Base-by-base conservation (phyloP, 78 protist species). In the Dictyostelium brefeldianum region DNA sequence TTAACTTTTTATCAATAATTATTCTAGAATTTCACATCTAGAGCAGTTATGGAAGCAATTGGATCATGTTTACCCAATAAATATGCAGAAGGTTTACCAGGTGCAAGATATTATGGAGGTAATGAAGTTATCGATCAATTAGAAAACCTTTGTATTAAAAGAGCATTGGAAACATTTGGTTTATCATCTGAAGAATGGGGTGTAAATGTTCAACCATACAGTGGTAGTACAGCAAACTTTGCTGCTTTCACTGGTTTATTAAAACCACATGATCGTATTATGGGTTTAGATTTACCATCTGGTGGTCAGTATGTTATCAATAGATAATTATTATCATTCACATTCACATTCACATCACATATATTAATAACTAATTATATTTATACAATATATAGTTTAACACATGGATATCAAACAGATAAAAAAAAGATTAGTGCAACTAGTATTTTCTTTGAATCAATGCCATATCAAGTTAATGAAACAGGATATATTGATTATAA, bases 41-140 rank as follows among this genome's bases (percentile, higher is more conserved):
- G 53, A n/a, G 99, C 99, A 5, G 99, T 98, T n/a, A 82, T 97
- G 71, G 99, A 99, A 74, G 98, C 99, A 74, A 65, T 96, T 51
- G 99, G 99, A 67, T 97, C 99, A 4, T 80, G 96, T 89, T 89
- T 99, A 78, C 98, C 99, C 77, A 99, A 99, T 98, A 99, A 99
- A 95, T 99, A 99, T 96, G 97, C 99, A 20, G 99, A 99, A 93
- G 99, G 99, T 22, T 94, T 94, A 69, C 99, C 99, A 29, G 98
- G 99, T 50, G 96, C 96, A 48, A 79, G 98, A 69, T 98, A 96
- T 64, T 99, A 99, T 87, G 99, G 99, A 22, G 99, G 99, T 75
- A 99, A 98, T 84, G 98, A 99, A 92, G 74, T 71, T 91, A 96
- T 99, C 69, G 99, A 99, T 94, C 43, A 92, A 81, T 54, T 96